Base-by-base conservation (phyloP, 2,329 filamentous ascomycete species). In the Botryotinia calthae region DNA sequence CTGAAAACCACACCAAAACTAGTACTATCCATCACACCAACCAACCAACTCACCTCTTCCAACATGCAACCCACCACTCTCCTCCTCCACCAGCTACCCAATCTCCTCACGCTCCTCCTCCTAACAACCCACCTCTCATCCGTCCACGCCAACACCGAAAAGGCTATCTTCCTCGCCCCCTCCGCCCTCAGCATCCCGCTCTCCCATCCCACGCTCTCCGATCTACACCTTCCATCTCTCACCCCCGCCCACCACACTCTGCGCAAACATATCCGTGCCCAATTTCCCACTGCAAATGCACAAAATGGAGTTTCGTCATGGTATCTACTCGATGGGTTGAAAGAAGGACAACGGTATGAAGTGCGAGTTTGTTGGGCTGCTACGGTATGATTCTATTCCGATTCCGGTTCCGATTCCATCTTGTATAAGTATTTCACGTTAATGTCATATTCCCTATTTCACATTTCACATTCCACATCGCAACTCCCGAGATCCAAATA, bases 301-400 rank as follows among this genome's bases (percentile, higher is more conserved):
- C 86, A 86, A 16, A 81, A 84, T 20, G 93, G 93, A 12, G 83
- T 85, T 18, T 85, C 90, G 69, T 91, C 92, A 42, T 98, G 96
- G 96, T 88, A 94, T 77, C 83, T 95, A 12, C 87, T 99, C 9
- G 87, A 92, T 72, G 84, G 86, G 48, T 85, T 99, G 71, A 85
- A 83, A n/a, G 87, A 89, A 51, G 88, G 89, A 18, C 91, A 91
- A 79, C 88, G 94, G 76, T 98, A 98, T 85, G 96, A 99, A 84
- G 87, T 97, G 66, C 90, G 96, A 71, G 86, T 98, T 74, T 98
- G 95, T 84, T 99, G 95, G 95, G 87, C 94, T 74, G 96, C 96
- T 58, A 96, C 91, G 74, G 95, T 97, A 87, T 83, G 92, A 86
- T 56, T 22, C 10, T 7, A 40, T 14, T 10, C 9, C 20, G 34